These are phyloP conservation scores for Petunia axillaris DNA, from an alignment of 257 asterid species.

Conservation along the genomic window DNA sequence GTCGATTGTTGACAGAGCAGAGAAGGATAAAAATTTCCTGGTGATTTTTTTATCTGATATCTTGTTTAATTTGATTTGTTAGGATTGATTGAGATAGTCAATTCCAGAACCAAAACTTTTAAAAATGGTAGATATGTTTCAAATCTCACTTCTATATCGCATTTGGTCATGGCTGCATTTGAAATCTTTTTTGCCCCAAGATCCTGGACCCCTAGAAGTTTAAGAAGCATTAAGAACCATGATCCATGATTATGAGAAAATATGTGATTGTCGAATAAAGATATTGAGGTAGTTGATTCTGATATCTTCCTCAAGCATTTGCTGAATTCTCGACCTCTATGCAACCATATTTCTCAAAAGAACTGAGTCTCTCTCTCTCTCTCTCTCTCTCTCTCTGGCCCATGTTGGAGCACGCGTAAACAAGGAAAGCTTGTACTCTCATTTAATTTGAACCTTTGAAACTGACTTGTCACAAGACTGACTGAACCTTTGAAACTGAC, in stretches of 20 bases:
- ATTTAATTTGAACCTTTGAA: background rate
- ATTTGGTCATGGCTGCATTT: conserved; percentile 1
- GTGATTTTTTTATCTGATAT: background rate
- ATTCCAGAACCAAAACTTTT: conserved; percentile 1
- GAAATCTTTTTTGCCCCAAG: background rate
- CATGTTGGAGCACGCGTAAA: background rate
- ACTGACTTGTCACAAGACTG: background rate
- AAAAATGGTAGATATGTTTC: background rate
- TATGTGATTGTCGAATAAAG: background rate
- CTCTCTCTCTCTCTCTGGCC: background rate
- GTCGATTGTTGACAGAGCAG: background rate
- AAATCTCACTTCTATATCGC: background rate
- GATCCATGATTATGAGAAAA: background rate
- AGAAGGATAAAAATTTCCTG: background rate
- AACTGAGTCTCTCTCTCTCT: background rate
- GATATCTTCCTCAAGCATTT: background rate
- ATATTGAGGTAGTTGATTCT: background rate
- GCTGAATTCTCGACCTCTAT: background rate
- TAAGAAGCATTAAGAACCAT: background rate
- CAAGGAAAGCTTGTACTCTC: background rate
- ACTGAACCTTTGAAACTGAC: background rate
- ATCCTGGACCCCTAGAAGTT: conserved; percentile 6
- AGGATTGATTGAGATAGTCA: background rate
- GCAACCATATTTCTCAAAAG: conserved; percentile 6
- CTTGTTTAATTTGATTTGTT: conserved; percentile 5